These are phyloP conservation scores for Fraxinus sp. DNA, from an alignment of 305 asterid species.

Conservation along the genomic window DNA sequence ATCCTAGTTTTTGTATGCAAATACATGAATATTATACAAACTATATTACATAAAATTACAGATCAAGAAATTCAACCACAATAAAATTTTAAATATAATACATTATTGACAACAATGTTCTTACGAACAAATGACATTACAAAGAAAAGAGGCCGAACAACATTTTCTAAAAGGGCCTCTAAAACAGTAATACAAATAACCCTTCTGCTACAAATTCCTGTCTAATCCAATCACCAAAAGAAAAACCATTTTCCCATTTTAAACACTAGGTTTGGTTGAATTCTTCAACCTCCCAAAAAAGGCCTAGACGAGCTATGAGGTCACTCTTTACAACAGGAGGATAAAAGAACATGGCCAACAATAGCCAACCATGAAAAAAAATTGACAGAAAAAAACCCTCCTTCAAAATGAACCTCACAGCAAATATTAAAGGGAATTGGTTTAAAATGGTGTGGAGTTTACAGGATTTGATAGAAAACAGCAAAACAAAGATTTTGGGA, in stretches of 20 bases:
- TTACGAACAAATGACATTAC: conserved; percentile 18
- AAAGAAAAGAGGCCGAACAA: conserved; percentile 28
- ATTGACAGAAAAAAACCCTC: conserved; percentile 20
- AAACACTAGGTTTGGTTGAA: conserved; percentile 25
- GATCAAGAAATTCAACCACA: background rate
- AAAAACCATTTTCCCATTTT: conserved; percentile 26
- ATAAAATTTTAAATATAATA: background rate
- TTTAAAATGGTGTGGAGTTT: conserved; percentile 20
- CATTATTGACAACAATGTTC: background rate
- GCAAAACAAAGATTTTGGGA: background rate
- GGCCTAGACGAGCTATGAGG: conserved; percentile 33
- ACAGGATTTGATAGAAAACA: conserved; percentile 19
- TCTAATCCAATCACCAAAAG: conserved; percentile 25
- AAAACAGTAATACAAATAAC: conserved; percentile 27
- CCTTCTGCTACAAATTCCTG: conserved; percentile 19
- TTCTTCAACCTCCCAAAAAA: conserved; percentile 31
- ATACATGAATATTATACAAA: background rate
- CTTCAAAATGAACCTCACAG: conserved; percentile 40
- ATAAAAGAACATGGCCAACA: conserved; percentile 36
- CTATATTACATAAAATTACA: background rate
- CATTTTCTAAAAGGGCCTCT: conserved; percentile 24
- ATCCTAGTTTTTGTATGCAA: background rate
- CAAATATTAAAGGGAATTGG: conserved; percentile 26
- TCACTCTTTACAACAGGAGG: conserved; percentile 38
- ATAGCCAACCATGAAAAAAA: conserved; percentile 36